Evolutionary conservation across 176 grass and related monocot genomes (phyloP), one percentile per base, ranked within the genome.

Genomic region (Alopecurus myosuroides): DNA sequence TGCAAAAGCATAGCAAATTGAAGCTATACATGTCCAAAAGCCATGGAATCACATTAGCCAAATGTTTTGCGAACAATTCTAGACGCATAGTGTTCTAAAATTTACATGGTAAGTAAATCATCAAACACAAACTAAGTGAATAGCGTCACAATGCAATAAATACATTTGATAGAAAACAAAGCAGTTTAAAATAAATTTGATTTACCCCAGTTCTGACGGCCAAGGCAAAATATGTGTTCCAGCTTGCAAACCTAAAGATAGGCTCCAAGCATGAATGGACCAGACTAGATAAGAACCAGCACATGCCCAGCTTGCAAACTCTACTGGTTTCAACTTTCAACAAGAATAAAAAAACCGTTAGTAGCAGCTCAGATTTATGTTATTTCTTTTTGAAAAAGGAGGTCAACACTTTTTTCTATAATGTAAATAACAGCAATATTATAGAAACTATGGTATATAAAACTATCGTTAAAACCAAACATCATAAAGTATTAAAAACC

Each of bases 221-320:
- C 60, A 81, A 81, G 31, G 50, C 8, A 89, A 76, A 50, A 83
- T 60, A 61, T 35, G 40, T 36, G 70, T 63, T 84, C 55, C 56
- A 25, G 49, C 20, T 75, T 75, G 40, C 40, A 45, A 52, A 75
- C 22, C 4, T 3, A 48, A 63, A 76, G 12, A 48, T n/a, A n/a
- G n/a, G n/a, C n/a, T n/a, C n/a, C n/a, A n/a, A n/a, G n/a, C n/a
- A n/a, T n/a, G n/a, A n/a, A n/a, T n/a, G n/a, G n/a, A n/a, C n/a
- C n/a, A n/a, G n/a, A n/a, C n/a, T n/a, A n/a, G n/a, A n/a, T n/a
- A n/a, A n/a, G n/a, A n/a, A n/a, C n/a, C n/a, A n/a, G n/a, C n/a
- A n/a, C n/a, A n/a, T n/a, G n/a, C n/a, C n/a, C n/a, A n/a, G n/a
- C n/a, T n/a, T n/a, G n/a, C n/a, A n/a, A n/a, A n/a, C n/a, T n/a